phyloP scores from a whole-genome alignment of 306 rosid species.

The Benincasa hispida region DNA sequence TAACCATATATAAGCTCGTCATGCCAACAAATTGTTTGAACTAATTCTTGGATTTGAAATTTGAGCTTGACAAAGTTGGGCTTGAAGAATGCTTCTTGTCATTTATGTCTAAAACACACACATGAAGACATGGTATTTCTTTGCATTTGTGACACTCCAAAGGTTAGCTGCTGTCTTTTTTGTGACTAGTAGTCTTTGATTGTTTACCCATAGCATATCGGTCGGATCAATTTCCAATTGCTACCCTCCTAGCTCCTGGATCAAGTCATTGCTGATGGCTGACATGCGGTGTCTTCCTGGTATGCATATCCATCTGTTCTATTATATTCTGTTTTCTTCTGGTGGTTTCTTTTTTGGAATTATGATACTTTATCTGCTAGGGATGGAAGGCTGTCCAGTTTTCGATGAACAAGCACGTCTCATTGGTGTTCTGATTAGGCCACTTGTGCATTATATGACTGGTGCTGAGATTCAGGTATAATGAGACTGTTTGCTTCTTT shows the following conservation, averaged over 20 bases:
- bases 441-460: conserved; percentile 68
- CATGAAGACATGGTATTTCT: not conserved
- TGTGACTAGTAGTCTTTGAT: conserved; percentile 21
- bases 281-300: conserved; percentile 95
- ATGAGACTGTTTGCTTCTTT: conserved; percentile 8
- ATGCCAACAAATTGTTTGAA: not conserved
- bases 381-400: conserved; percentile 91
- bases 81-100: not conserved
- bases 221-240: conserved; percentile 76
- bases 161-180: conserved; percentile 3
- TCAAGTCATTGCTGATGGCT: conserved; percentile 72
- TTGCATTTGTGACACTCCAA: not conserved
- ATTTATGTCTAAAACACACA: not conserved
- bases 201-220: conserved; percentile 53
- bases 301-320: conserved; percentile 31
- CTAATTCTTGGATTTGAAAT: not conserved
- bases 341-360: conserved; percentile 21
- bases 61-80: not conserved
- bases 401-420: conserved; percentile 52
- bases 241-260: conserved; percentile 60
- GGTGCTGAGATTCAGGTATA: conserved; percentile 91
- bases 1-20: not conserved
- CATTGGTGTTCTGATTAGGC: conserved; percentile 66
- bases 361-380: conserved; percentile 41
- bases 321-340: conserved; percentile 22